A percentile compares a stretch with the other conserved stretches of the same genome.
phyloP scores from a whole-genome alignment of 768 basidiomycete genomes.

The Calocera viscosa region DNA sequence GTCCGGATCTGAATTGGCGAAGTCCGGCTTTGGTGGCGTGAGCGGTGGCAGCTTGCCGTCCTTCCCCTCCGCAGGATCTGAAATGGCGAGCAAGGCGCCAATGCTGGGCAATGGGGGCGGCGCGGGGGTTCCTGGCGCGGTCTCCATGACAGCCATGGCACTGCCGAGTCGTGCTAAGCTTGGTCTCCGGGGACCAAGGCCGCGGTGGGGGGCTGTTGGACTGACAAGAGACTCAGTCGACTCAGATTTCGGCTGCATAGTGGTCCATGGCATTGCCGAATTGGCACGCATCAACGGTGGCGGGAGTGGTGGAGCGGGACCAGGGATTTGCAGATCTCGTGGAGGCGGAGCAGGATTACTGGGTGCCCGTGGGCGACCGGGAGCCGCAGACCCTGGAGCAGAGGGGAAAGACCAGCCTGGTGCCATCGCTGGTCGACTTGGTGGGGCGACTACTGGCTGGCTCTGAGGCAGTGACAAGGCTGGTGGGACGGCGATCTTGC shows the following conservation, averaged over 20 bases:
- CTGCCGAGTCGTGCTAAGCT: not conserved
- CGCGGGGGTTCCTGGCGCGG: not conserved
- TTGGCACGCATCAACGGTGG: not conserved
- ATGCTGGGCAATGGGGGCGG: not conserved
- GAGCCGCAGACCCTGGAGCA: not conserved
- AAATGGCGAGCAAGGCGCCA: not conserved
- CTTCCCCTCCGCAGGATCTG: not conserved
- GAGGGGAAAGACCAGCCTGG: not conserved
- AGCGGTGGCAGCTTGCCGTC: not conserved
- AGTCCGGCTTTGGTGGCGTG: not conserved
- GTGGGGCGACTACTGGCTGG: not conserved
- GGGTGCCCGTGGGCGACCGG: not conserved
- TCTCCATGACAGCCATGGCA: not conserved
- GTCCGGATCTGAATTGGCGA: not conserved
- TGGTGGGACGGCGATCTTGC: conserved; percentile 14
- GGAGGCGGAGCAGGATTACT: not conserved
- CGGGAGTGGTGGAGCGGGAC: not conserved
- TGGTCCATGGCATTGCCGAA: not conserved
- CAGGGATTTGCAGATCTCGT: not conserved
- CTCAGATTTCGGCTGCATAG: not conserved
- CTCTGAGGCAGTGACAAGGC: conserved; percentile 13
- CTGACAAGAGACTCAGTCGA: not conserved
- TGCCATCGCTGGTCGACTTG: not conserved
- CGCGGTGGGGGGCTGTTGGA: not conserved
- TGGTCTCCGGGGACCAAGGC: not conserved